phyloP scores from a whole-genome alignment of 805 yeast genomes.

The Danielozyma ontarioensis region DNA sequence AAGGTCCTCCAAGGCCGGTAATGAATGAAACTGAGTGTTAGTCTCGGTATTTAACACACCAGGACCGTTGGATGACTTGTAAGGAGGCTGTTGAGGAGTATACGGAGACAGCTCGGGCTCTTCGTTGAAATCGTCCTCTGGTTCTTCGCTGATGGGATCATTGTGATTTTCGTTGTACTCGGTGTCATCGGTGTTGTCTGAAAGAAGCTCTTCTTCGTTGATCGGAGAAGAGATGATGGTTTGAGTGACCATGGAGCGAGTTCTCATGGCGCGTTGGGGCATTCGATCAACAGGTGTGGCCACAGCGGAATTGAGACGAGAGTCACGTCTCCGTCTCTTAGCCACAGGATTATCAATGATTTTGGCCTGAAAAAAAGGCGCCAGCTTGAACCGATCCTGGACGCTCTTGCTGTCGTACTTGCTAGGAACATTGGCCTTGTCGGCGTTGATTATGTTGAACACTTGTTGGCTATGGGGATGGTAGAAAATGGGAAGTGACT shows the following conservation, averaged over 20 bases:
- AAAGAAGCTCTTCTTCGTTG: conserved; percentile 28
- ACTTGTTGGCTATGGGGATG: conserved; percentile 36
- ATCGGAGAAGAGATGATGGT: conserved; percentile 37
- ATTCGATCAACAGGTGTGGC: conserved; percentile 7
- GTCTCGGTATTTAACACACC: conserved; percentile 4
- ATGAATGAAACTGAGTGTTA: conserved; percentile 26
- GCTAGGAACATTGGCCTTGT: conserved; percentile 32
- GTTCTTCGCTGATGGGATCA: conserved; percentile 18
- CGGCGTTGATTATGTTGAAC: conserved; percentile 38
- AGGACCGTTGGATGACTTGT: conserved; percentile 13
- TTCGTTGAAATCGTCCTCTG: conserved; percentile 16
- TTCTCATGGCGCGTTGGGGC: conserved; percentile 37
- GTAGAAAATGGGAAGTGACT: conserved; percentile 37
- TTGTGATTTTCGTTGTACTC: conserved; percentile 28
- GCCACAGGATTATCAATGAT: conserved; percentile 33
- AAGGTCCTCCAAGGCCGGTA: conserved; percentile 40
- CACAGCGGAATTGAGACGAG: conserved; percentile 11
- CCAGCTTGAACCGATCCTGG: conserved; percentile 42
- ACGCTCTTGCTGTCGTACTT: conserved; percentile 36
- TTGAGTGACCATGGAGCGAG: conserved; percentile 38
- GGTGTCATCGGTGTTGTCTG: conserved; percentile 35
- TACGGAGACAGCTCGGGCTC: conserved; percentile 30
- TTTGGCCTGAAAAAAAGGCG: conserved; percentile 37
- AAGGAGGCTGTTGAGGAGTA: conserved; percentile 39
- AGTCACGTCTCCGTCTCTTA: conserved; percentile 16